phyloP scores from a whole-genome alignment of 768 basidiomycete genomes.

The Suillus variegatus region DNA sequence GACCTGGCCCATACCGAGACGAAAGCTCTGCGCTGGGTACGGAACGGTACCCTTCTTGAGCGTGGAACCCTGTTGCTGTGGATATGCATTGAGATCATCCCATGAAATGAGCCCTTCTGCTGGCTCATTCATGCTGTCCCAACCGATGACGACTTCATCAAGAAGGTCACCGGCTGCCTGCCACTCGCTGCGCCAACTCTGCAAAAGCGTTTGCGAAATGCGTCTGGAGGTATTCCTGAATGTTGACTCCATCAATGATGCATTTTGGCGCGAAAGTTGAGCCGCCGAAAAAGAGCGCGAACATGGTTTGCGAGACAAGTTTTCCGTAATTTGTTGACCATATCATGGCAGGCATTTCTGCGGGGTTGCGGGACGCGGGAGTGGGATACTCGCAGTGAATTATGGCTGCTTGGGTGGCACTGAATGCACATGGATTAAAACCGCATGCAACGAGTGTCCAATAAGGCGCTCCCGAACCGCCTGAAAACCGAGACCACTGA shows the following conservation, averaged over 20 bases:
- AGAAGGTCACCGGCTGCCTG: constrained; percentile 73
- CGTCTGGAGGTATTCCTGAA: constrained; percentile 83
- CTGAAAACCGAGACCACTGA: constrained; percentile 94
- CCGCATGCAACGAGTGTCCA: constrained; percentile 94
- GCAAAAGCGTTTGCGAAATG: constrained; percentile 80
- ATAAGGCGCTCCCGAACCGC: constrained; percentile 92
- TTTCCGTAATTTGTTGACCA: constrained; percentile 97
- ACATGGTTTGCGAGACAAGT: constrained; percentile 83
- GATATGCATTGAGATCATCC: constrained; percentile 65
- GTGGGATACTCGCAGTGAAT: constrained; percentile 88
- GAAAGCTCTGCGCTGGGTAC: constrained; percentile 79
- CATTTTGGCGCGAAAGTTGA: constrained; percentile 89
- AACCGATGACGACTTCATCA: constrained; percentile 90
- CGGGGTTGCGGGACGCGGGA: constrained; percentile 59
- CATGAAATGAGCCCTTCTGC: constrained; percentile 75
- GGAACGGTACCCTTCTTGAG: constrained; percentile 88
- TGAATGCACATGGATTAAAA: constrained; percentile 82
- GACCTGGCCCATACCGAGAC: constrained; percentile 84
- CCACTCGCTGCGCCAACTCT: constrained; percentile 72
- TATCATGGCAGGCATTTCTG: constrained; percentile 86
- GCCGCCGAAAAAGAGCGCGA: constrained; percentile 95
- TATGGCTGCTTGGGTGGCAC: constrained; percentile 81
- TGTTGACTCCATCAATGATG: constrained; percentile 86
- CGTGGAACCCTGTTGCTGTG: constrained; percentile 65
- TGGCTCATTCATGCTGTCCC: constrained; percentile 97